These are phyloP conservation scores for Aristolochia fimbriata DNA, from an alignment of 164 flowering plant species.

Conservation along the genomic window DNA sequence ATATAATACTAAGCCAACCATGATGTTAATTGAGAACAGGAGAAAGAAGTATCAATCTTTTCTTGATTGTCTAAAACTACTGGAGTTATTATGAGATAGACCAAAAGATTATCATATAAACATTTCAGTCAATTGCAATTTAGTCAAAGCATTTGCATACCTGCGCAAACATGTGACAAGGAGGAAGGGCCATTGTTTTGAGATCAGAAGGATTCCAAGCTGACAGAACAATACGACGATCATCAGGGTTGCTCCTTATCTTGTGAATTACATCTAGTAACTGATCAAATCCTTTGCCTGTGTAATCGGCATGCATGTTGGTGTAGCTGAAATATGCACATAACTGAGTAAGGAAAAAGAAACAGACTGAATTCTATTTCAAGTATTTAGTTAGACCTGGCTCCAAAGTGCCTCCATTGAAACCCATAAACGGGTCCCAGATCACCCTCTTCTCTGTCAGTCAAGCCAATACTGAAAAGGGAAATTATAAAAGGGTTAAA, in stretches of 20 bases:
- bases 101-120: not conserved
- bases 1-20: too few relatives aligned
- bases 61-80: not conserved
- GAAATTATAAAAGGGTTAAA: not conserved
- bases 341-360: not conserved
- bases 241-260: slow-evolving; percentile 73
- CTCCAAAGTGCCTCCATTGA: slow-evolving; percentile 98
- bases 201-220: slow-evolving; percentile 99
- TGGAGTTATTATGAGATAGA: not conserved
- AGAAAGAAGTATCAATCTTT: too few relatives aligned
- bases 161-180: slow-evolving; percentile 99
- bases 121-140: not conserved
- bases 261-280: slow-evolving; percentile 74
- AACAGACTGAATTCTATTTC: not conserved
- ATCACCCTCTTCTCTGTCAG: slow-evolving; percentile 88
- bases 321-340: slow-evolving; percentile 47
- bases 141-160: slow-evolving; percentile 17
- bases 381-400: slow-evolving; percentile 38
- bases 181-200: slow-evolving; percentile 92
- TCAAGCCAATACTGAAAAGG: slow-evolving; percentile 53
- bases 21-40: too few relatives aligned
- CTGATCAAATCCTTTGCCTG: slow-evolving; percentile 97
- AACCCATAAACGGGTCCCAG: slow-evolving; percentile 95
- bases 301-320: slow-evolving; percentile 90
- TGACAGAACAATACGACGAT: slow-evolving; percentile 76